Evolutionary conservation across 1,284 basidiomycete genomes (phyloP), one percentile per base, ranked within the genome.

Genomic region (Malassezia globosa): DNA sequence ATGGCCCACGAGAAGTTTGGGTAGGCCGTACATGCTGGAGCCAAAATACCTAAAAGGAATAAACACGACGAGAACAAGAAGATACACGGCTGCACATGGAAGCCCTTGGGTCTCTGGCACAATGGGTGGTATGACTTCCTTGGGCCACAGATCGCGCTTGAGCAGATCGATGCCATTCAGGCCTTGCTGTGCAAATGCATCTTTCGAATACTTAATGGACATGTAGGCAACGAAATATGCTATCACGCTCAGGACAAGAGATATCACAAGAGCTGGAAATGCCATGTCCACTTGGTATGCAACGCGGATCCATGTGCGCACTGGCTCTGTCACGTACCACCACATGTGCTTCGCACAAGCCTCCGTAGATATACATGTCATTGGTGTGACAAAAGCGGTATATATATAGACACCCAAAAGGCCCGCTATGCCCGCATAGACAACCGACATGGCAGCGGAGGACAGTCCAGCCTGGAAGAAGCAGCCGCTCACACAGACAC

Each of bases 21-120:
- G 41, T 23, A 44, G 25, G 24, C 37, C 23, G 19, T 50, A 44
- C 42, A 37, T 24, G 27, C 34, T 25, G 31, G 58, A 33, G 16
- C 60, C 56, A 38, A 64, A 61, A 57, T 72, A 70, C 2, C 66
- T 52, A 49, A 69, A 61, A 33, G 69, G 59, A 45, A 73, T 59
- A 51, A 72, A 60, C 50, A 72, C 27, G 53, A 72, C 62, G 61
- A 95, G 76, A 31, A 83, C 72, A 13, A 87, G 77, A 54, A 96
- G 84, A 72, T 96, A 96, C 47, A 90, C 78, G 1, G 83, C 80
- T 1, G 90, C 89, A 59, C 84, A 85, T 37, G 94, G 83, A 35
- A 96, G 80, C 1, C 94, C 92, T 54, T 85, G 79, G 55, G 85
- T 87, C 75, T 99, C 94, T 27, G 94, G 90, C 63, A 90, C 95